Evolutionary conservation across 2,329 filamentous ascomycete genomes (phyloP).

Genomic region (Hypoxylon sp.): DNA sequence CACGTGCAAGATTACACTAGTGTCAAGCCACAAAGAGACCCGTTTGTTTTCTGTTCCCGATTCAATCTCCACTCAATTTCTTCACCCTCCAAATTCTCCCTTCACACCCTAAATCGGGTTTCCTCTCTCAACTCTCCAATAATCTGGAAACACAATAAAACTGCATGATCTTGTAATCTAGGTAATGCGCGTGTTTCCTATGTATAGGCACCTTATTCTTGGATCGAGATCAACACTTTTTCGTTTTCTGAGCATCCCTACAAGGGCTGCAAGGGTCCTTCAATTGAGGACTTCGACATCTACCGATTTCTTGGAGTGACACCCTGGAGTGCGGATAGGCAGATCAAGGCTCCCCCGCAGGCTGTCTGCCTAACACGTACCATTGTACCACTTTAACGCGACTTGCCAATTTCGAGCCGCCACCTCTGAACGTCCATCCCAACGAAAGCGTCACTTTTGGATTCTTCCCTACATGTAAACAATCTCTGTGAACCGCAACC

Average conservation of each 20-base stretch:
- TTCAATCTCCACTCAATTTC: background rate
- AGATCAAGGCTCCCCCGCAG: constrained; percentile 22
- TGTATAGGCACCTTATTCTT: background rate
- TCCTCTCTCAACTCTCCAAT: background rate
- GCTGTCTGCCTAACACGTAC: constrained; percentile 10
- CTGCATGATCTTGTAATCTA: too few relatives aligned
- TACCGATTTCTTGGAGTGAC: constrained; percentile 1
- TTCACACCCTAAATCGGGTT: background rate
- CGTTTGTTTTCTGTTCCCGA: background rate
- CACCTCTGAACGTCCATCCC: constrained; percentile 11
- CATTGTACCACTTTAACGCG: constrained; percentile 37
- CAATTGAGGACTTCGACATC: background rate
- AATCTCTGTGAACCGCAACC: background rate
- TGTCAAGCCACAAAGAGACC: background rate
- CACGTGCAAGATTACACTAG: background rate
- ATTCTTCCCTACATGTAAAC: constrained; percentile 1
- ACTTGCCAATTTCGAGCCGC: constrained; percentile 32
- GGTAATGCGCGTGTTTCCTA: too few relatives aligned
- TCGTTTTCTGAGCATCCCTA: background rate
- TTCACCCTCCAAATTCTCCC: constrained; percentile 8
- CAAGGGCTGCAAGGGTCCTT: background rate
- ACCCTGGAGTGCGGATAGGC: background rate
- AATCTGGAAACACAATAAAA: background rate
- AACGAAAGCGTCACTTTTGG: constrained; percentile 1
- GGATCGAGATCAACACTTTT: background rate